Conservation (phyloP, 257 asterid species). For the Solanum clarkiae region DNA sequence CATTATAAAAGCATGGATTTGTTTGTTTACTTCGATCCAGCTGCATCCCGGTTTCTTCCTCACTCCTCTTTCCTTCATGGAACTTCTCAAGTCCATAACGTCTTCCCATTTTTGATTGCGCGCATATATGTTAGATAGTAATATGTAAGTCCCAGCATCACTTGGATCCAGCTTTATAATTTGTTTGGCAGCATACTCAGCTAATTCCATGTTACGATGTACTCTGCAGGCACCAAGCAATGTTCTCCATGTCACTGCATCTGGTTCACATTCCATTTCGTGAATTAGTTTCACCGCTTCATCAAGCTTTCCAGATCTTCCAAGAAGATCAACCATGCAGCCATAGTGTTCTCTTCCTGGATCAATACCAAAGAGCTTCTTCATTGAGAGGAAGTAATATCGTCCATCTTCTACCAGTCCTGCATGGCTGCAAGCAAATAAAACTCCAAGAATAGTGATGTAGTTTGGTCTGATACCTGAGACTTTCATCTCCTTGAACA, state of each 20-base stretch:
- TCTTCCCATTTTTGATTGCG: slow-evolving; percentile 69
- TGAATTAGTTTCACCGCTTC: slow-evolving; percentile 56
- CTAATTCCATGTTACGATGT: slow-evolving; percentile 62
- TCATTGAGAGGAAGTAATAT: slow-evolving; percentile 56
- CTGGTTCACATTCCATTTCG: slow-evolving; percentile 63
- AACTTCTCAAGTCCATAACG: slow-evolving; percentile 39
- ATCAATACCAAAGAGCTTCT: slow-evolving; percentile 46
- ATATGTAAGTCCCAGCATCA: slow-evolving; percentile 65
- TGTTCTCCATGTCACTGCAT: slow-evolving; percentile 80
- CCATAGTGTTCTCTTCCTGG: slow-evolving; percentile 88
- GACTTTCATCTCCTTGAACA: slow-evolving; percentile 52
- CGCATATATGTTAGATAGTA: slow-evolving; percentile 77
- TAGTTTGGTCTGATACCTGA: slow-evolving; percentile 50
- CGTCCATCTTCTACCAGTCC: slow-evolving; percentile 66
- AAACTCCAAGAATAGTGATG: slow-evolving; percentile 67
- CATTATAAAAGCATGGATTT: slow-evolving; percentile 63
- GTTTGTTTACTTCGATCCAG: slow-evolving; percentile 71
- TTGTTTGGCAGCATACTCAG: slow-evolving; percentile 74
- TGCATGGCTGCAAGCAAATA: slow-evolving; percentile 91
- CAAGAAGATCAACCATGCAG: slow-evolving; percentile 89
- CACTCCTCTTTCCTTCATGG: slow-evolving; percentile 55
- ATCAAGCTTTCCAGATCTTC: slow-evolving; percentile 78
- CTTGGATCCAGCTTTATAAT: slow-evolving; percentile 58
- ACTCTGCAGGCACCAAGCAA: slow-evolving; percentile 87
- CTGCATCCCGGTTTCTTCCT: slow-evolving; percentile 96